These are phyloP conservation scores for Symbiodinium pilosum DNA, from an alignment of 73 alveolate species.

Conservation along the genomic window DNA sequence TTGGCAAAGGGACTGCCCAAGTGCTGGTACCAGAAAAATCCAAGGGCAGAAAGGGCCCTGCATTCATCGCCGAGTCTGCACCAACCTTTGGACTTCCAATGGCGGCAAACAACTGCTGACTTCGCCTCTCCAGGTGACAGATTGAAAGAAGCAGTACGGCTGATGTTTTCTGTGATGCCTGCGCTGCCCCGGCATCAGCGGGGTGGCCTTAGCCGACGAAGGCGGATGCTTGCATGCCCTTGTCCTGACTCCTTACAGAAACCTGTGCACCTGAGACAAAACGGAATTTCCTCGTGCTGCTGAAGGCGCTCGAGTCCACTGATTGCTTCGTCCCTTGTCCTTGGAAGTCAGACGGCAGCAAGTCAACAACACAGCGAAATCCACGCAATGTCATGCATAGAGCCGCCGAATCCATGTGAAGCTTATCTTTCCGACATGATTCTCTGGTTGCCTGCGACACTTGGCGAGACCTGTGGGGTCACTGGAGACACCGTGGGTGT, in stretches of 20 bases:
- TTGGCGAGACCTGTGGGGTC: constrained; percentile 34
- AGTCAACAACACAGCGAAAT: no score
- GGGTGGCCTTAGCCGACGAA: neutral
- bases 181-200: neutral
- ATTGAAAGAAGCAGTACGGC: neutral
- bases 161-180: neutral
- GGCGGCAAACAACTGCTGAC: constrained; percentile 84
- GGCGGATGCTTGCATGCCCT: no score
- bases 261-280: neutral
- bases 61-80: constrained; percentile 74
- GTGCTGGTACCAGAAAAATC: no score
- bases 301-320: neutral
- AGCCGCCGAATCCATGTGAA: no score
- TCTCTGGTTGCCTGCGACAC: neutral
- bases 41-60: no score
- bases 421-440: neutral
- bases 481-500: constrained; percentile 88
- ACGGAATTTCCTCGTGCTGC: neutral
- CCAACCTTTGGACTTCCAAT: constrained; percentile 89
- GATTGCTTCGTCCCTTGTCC: constrained; percentile 7
- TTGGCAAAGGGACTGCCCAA: no score
- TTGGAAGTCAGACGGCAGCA: neutral
- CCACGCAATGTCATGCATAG: no score
- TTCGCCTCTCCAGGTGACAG: neutral
- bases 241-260: neutral